A percentile compares a stretch with the other conserved stretches of the same genome.
Evolutionary conservation across 352 stramenopile genomes (phyloP).

Genomic region (Vaucheria bursata): DNA sequence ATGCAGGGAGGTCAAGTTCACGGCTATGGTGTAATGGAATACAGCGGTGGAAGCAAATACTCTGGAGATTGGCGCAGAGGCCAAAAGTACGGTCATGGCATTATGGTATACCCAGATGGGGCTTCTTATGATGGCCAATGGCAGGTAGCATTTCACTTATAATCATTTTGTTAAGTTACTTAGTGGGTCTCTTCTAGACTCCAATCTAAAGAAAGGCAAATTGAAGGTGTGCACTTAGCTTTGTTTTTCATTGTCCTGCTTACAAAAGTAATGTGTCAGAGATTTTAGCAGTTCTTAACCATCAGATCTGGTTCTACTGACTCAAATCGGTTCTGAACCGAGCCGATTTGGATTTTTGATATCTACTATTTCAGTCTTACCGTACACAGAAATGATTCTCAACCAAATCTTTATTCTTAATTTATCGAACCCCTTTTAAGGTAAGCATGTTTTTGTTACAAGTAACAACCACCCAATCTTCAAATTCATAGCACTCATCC

Average conservation of each 20-base stretch:
- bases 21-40: slow-evolving; percentile 49
- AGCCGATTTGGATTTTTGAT: too few species aligned
- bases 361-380: too few species aligned
- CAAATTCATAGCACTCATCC: too few species aligned
- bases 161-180: not conserved
- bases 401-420: too few species aligned
- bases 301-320: too few species aligned
- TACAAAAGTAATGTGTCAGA: slow-evolving; percentile 10
- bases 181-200: not conserved
- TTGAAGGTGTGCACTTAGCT: not conserved
- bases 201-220: not conserved
- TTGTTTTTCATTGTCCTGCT: slow-evolving; percentile 13
- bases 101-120: slow-evolving; percentile 61
- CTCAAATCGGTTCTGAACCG: too few species aligned
- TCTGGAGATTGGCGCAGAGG: slow-evolving; percentile 67
- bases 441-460: too few species aligned
- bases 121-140: slow-evolving; percentile 59
- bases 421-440: too few species aligned
- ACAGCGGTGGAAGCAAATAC: slow-evolving; percentile 65
- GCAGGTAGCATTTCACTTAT: slow-evolving; percentile 11
- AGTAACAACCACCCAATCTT: too few species aligned
- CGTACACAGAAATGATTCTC: too few species aligned
- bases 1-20: slow-evolving; percentile 19
- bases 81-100: slow-evolving; percentile 66
- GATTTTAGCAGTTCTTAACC: slow-evolving; percentile 43